Conservation (phyloP, 768 basidiomycete species). For the Lactarius trivialis region DNA sequence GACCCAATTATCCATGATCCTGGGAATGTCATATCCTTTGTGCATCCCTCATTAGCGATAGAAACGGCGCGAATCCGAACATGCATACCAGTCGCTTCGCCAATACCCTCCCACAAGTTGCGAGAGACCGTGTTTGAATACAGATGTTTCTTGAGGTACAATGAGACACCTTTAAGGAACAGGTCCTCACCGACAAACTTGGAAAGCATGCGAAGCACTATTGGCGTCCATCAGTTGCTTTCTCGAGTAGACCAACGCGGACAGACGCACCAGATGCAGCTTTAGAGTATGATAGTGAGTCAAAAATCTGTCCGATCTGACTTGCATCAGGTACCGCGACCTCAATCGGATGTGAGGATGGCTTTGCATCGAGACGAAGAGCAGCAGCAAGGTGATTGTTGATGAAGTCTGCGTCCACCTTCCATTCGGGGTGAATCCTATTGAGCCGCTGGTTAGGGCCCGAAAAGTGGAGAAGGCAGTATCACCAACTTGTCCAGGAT, state of each 20-base stretch:
- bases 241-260: background rate
- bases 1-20: constrained; percentile 90
- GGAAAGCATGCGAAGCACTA: constrained; percentile 90
- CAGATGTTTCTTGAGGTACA: constrained; percentile 84
- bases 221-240: background rate
- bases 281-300: constrained; percentile 81
- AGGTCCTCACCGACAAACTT: constrained; percentile 82
- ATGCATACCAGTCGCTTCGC: constrained; percentile 52
- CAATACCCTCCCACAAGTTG: constrained; percentile 85
- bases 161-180: constrained; percentile 83
- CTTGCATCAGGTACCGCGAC: constrained; percentile 85
- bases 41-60: background rate
- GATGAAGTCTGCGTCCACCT: constrained; percentile 75
- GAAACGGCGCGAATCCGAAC: background rate
- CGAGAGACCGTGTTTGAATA: constrained; percentile 80
- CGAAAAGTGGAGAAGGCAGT: background rate
- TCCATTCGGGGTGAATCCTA: constrained; percentile 82
- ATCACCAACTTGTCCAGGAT: constrained; percentile 7
- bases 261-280: constrained; percentile 57
- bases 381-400: constrained; percentile 71
- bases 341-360: constrained; percentile 89
- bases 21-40: constrained; percentile 58
- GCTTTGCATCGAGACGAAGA: constrained; percentile 73
- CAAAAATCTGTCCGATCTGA: constrained; percentile 76
- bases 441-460: background rate